These are phyloP conservation scores for Colletotrichum sp. DNA, from an alignment of 2,329 filamentous ascomycete genomes.

Conservation along the genomic window DNA sequence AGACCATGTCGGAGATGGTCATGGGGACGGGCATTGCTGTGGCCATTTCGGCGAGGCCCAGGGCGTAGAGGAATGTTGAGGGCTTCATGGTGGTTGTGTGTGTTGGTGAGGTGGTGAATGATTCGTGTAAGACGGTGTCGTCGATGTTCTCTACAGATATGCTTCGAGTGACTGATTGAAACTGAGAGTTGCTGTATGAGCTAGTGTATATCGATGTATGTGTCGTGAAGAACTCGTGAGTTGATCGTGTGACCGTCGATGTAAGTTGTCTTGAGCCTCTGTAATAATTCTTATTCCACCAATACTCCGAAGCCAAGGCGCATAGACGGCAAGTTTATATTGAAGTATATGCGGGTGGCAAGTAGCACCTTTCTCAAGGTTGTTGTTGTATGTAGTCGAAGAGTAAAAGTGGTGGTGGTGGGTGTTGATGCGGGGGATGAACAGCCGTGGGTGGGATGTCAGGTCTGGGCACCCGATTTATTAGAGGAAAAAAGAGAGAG, in stretches of 20 bases:
- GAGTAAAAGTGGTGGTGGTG: not conserved
- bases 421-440: not conserved
- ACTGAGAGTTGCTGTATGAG: not conserved
- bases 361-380: not conserved
- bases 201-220: not conserved
- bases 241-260: not conserved
- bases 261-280: not conserved
- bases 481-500: not conserved
- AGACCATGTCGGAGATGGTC: conserved; percentile 4
- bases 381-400: not conserved
- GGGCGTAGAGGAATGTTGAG: conserved; percentile 1
- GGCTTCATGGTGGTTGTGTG: conserved; percentile 7
- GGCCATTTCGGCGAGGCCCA: not conserved
- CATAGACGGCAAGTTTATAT: not conserved
- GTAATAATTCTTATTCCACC: not conserved
- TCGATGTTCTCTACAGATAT: not conserved
- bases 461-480: conserved; percentile 12
- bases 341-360: not conserved
- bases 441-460: not conserved
- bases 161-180: not conserved
- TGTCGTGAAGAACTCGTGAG: not conserved
- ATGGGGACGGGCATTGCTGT: conserved; percentile 13
- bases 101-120: not conserved
- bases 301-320: not conserved
- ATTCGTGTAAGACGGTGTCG: not conserved